Percentiles rank a stretch among this genome's conserved stretches.
Conservation (phyloP, 2,329 filamentous ascomycete species). For the Leptodontidium sp. region DNA sequence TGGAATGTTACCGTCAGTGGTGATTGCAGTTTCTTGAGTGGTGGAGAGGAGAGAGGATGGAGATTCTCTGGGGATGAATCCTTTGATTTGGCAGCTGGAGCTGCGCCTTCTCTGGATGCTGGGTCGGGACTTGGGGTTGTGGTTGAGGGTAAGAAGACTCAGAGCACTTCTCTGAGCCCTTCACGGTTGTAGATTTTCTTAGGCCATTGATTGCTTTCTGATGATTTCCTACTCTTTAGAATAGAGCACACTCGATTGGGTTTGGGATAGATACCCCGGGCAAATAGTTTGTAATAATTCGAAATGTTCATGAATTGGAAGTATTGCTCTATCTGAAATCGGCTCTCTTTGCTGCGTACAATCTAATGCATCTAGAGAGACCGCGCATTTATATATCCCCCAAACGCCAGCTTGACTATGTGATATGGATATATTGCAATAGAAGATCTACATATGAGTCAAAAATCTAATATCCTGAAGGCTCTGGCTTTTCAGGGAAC, state of each 20-base stretch:
- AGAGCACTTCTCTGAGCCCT: constrained; percentile 16
- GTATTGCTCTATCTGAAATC: background rate
- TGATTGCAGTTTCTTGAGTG: constrained; percentile 82
- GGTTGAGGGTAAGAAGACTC: constrained; percentile 43
- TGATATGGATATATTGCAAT: background rate
- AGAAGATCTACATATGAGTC: background rate
- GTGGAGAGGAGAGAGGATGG: constrained; percentile 90
- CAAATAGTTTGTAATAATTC: background rate
- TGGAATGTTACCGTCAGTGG: constrained; percentile 86
- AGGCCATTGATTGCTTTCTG: background rate
- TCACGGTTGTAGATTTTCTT: constrained; percentile 24
- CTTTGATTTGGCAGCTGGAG: constrained; percentile 51
- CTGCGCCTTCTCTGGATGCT: constrained; percentile 43
- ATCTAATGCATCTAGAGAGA: background rate
- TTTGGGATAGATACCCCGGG: constrained; percentile 14
- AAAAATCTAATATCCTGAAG: constrained; percentile 44
- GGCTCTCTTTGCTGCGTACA: background rate
- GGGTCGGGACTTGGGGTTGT: constrained; percentile 48
- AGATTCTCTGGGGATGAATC: constrained; percentile 65
- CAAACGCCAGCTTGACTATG: background rate
- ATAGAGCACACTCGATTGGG: background rate
- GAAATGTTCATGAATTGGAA: background rate
- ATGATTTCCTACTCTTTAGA: background rate
- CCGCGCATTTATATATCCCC: background rate
- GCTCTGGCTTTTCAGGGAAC: constrained; percentile 44